Base-by-base conservation (phyloP, 257 asterid species). In the Sherardia arvensis region DNA sequence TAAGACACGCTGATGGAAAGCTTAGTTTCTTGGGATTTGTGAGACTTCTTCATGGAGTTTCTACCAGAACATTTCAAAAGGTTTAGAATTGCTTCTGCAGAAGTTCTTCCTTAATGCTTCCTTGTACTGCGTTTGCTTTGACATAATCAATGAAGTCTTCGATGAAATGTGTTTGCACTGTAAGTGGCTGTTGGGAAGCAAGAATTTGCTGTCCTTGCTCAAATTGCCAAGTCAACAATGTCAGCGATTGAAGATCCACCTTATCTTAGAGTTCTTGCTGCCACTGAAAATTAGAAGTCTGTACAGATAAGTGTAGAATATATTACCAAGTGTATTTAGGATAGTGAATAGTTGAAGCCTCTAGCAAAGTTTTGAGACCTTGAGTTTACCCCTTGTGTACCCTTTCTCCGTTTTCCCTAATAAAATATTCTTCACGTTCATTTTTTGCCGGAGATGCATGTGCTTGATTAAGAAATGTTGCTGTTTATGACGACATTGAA, bases 21-120 rank as follows among this genome's bases (percentile, higher is more conserved):
- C 96, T 91, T 65, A 91, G 98, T 78, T 88, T 91, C 83, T 74
- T 88, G 77, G 98, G 98, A 20, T 88, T 91, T 32, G 94, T 91
- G 36, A 71, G 88, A 36, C 98, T 91, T 74, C 87, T 91, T 17
- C 98, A 88, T 25, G 98, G 96, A 25, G 78, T 86, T 40, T 83
- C 98, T 36, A 68, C 95, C 1, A 89, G 96, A 0, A 20, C 91
- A 27, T 78, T 88, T 49, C 98, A 88, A 36, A 91, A 91, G 82
- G 80, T 83, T 22, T 83, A 69, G 47, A 62, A 68, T 34, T 58
- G 5, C 34, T 21, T 47, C 30, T 15, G 40, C 23, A 28, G 27
- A 53, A 15, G 17, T 65, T 27, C 47, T 53, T 49, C 29, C 27
- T 40, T 23, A 8, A 8, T 25, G 61, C 18, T 59, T 63, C 65